Conservation (phyloP, 2,329 filamentous ascomycete species). For the Fusarium sulawesiense region DNA sequence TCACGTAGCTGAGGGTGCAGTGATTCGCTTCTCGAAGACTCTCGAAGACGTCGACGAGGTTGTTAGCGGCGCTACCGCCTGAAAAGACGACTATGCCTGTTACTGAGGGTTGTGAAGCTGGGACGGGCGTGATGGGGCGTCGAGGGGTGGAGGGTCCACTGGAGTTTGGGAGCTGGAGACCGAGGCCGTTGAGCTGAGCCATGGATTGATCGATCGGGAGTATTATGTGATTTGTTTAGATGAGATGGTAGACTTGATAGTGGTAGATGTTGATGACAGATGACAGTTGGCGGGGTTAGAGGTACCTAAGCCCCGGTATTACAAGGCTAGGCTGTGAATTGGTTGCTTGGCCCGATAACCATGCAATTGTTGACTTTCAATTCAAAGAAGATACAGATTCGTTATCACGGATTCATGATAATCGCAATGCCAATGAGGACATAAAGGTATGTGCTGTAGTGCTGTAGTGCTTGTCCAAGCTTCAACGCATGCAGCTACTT, state of each 20-base stretch:
- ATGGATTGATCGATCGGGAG: constrained; percentile 33
- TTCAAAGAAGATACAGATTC: background rate
- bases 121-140: constrained; percentile 37
- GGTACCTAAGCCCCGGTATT: constrained; percentile 7
- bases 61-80: constrained; percentile 94
- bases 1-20: constrained; percentile 82
- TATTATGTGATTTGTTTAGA: constrained; percentile 21
- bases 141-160: constrained; percentile 37
- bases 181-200: constrained; percentile 38
- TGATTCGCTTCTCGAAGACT: constrained; percentile 71
- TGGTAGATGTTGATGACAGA: constrained; percentile 23
- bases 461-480: background rate
- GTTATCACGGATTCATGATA: background rate
- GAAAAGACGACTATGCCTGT: constrained; percentile 82
- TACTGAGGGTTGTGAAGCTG: constrained; percentile 6
- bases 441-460: too few relatives aligned
- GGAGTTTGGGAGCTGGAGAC: constrained; percentile 40
- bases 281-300: constrained; percentile 17
- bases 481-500: background rate
- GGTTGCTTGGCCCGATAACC: background rate
- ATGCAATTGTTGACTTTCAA: background rate
- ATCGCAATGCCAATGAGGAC: too few relatives aligned
- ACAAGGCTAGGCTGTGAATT: background rate
- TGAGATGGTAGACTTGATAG: background rate
- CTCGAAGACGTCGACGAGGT: constrained; percentile 89